Percentiles rank a stretch among this genome's conserved stretches.
Conservation (phyloP, 495 filamentous ascomycete species). For the Eremomyces bilateralis region DNA sequence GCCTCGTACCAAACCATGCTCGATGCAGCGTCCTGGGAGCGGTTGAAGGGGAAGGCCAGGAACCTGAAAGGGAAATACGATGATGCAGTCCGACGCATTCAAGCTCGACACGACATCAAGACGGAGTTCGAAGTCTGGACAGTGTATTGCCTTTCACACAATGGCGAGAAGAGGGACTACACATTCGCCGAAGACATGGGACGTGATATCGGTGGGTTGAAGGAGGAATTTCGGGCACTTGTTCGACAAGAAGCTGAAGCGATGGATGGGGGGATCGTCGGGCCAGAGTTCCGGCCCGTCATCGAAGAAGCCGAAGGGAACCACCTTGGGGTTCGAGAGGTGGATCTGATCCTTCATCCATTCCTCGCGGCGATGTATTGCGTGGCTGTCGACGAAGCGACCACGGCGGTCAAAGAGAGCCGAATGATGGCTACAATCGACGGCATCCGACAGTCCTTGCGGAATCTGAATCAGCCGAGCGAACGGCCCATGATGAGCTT, state of each 20-base stretch:
- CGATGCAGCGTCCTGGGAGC: background rate
- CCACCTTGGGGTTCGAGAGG: background rate
- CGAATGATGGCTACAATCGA: conserved; percentile 16
- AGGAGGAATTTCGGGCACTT: conserved; percentile 38
- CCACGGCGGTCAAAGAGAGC: conserved; percentile 27
- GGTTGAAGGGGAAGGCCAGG: conserved; percentile 32
- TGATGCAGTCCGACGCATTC: conserved; percentile 47
- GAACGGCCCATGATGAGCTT: conserved; percentile 73
- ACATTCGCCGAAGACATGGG: conserved; percentile 71
- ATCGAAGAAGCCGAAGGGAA: conserved; percentile 11
- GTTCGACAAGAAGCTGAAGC: conserved; percentile 41
- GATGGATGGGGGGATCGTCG: conserved; percentile 28
- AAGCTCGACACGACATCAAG: conserved; percentile 65
- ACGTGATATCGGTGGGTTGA: conserved; percentile 35
- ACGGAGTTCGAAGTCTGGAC: conserved; percentile 90
- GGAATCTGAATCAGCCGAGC: conserved; percentile 17
- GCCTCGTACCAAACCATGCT: conserved; percentile 33
- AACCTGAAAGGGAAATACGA: conserved; percentile 62
- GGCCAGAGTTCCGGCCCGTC: conserved; percentile 28
- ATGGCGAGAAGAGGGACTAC: conserved; percentile 45
- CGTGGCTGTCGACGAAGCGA: conserved; percentile 51
- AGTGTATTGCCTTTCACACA: conserved; percentile 56
- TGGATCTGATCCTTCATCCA: no score
- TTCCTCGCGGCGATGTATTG: conserved; percentile 76
- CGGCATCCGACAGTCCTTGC: conserved; percentile 12